Conservation (phyloP, 2,329 filamentous ascomycete species). For the Scytalidium sp. region DNA sequence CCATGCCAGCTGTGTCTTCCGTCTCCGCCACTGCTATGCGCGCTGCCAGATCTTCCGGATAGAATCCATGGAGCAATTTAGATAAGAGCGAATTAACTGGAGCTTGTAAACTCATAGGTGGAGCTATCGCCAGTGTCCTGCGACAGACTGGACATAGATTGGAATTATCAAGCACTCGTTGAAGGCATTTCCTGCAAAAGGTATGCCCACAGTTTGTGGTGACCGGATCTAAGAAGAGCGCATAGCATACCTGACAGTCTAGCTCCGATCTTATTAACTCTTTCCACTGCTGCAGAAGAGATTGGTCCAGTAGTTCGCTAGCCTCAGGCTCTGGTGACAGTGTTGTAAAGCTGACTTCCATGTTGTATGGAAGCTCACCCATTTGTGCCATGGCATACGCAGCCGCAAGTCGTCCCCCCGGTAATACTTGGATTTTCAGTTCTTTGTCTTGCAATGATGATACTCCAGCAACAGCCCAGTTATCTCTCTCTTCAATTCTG, state of each 20-base stretch:
- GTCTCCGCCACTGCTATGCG: slow-evolving; percentile 49
- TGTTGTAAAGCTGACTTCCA: slow-evolving; percentile 50
- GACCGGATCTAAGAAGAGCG: slow-evolving; percentile 74
- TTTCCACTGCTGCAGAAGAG: slow-evolving; percentile 55
- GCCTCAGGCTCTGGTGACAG: slow-evolving; percentile 18
- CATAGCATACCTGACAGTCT: slow-evolving; percentile 88
- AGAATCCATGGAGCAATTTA: slow-evolving; percentile 65
- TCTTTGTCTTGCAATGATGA: slow-evolving; percentile 35
- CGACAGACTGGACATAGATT: slow-evolving; percentile 80
- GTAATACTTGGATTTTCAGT: slow-evolving; percentile 34
- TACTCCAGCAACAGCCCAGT: slow-evolving; percentile 39
- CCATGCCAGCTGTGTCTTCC: slow-evolving; percentile 54
- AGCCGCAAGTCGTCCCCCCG: slow-evolving; percentile 59
- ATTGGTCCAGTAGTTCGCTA: slow-evolving; percentile 37
- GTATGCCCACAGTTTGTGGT: slow-evolving; percentile 89
- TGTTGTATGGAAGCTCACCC: slow-evolving; percentile 55
- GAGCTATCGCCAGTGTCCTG: slow-evolving; percentile 52
- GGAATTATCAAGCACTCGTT: slow-evolving; percentile 73
- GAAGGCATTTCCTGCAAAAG: slow-evolving; percentile 78
- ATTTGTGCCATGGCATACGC: slow-evolving; percentile 64
- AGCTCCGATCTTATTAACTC: slow-evolving; percentile 65
- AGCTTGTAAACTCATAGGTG: slow-evolving; percentile 29
- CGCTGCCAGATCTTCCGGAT: slow-evolving; percentile 59
- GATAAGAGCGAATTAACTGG: slow-evolving; percentile 62
- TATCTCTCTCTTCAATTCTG: slow-evolving; percentile 35